Evolutionary conservation across 225 moss, liverwort and hornwort species (phyloP).

Genomic region (Takakia lepidozioides): DNA sequence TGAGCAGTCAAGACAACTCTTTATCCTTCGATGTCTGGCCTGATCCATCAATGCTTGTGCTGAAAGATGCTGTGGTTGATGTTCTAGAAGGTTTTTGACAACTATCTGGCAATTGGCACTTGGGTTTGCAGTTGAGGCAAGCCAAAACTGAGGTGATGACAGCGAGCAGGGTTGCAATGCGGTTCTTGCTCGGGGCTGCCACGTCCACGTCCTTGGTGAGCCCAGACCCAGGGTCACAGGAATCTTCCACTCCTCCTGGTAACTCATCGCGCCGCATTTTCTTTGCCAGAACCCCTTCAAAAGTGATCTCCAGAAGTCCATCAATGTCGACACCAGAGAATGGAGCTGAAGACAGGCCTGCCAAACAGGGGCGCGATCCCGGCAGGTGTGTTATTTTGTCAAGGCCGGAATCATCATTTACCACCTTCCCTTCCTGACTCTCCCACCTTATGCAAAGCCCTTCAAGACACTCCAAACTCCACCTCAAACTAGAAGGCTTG

Average conservation of each 20-base stretch:
- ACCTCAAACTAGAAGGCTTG: no score
- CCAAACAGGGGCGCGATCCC: conserved; percentile 25
- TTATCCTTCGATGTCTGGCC: no score
- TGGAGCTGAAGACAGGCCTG: conserved; percentile 26
- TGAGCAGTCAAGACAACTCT: no score
- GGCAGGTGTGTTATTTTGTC: conserved; percentile 29
- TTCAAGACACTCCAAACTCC: no score
- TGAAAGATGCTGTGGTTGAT: no score
- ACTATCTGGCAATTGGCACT: no score
- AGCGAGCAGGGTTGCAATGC: conserved; percentile 39
- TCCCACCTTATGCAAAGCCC: no score
- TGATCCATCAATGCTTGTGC: no score
- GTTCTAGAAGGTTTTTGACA: no score
- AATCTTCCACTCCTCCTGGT: conserved; percentile 26
- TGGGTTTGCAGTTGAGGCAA: conserved; percentile 43
- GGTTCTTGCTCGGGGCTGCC: conserved; percentile 46
- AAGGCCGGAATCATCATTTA: no score
- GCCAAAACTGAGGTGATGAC: conserved; percentile 28
- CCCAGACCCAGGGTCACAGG: conserved; percentile 11
- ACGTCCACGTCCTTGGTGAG: conserved; percentile 16
- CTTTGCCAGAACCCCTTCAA: conserved; percentile 32
- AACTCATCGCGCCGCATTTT: conserved; percentile 37
- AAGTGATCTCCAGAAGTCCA: conserved; percentile 28
- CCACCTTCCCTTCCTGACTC: no score
- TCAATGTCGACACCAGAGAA: conserved; percentile 38